A percentile compares a stretch with the other conserved stretches of the same genome.
Conservation (phyloP, 1,284 basidiomycete genomes). For the Fomes fomentarius region DNA sequence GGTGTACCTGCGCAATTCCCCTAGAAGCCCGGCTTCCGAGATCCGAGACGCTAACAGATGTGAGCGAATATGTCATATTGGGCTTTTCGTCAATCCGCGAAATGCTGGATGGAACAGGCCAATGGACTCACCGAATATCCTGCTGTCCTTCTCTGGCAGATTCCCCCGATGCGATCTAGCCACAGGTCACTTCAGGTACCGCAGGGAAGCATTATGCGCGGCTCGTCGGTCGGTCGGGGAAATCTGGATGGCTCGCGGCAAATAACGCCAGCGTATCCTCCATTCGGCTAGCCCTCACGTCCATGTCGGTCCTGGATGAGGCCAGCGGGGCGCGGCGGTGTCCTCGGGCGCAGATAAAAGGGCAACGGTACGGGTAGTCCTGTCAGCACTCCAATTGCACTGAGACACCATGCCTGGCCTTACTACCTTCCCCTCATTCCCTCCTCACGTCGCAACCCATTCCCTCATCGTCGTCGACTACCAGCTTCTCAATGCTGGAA, state of each 20-base stretch:
- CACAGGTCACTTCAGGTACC: constrained; percentile 17
- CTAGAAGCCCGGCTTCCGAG: constrained; percentile 15
- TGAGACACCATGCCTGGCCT: constrained; percentile 33
- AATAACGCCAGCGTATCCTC: constrained; percentile 19
- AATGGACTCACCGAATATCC: constrained; percentile 12
- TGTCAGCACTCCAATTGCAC: constrained; percentile 11
- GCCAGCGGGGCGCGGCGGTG: constrained; percentile 12
- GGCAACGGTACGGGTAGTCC: constrained; percentile 4
- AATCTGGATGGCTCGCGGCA: constrained; percentile 19
- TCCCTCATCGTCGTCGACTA: constrained; percentile 45
- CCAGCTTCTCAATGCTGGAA: constrained; percentile 33
- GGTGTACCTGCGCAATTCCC: constrained; percentile 1
- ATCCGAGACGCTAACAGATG: constrained; percentile 10
- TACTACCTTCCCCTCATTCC: constrained; percentile 38
- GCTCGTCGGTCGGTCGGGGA: constrained; percentile 12
- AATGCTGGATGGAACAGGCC: constrained; percentile 5
- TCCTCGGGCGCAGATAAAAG: constrained; percentile 25
- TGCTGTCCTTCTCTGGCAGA: constrained; percentile 5
- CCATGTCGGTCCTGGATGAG: constrained; percentile 13
- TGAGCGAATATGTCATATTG: constrained; percentile 15
- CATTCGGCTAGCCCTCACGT: constrained; percentile 23
- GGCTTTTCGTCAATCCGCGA: constrained; percentile 9
- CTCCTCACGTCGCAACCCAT: constrained; percentile 40
- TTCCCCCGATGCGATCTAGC: constrained; percentile 17
- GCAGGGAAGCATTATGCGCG: constrained; percentile 16